Evolutionary conservation across 1,139 yeast genomes (phyloP).

Genomic region (Yamadazyma trypodendri): DNA sequence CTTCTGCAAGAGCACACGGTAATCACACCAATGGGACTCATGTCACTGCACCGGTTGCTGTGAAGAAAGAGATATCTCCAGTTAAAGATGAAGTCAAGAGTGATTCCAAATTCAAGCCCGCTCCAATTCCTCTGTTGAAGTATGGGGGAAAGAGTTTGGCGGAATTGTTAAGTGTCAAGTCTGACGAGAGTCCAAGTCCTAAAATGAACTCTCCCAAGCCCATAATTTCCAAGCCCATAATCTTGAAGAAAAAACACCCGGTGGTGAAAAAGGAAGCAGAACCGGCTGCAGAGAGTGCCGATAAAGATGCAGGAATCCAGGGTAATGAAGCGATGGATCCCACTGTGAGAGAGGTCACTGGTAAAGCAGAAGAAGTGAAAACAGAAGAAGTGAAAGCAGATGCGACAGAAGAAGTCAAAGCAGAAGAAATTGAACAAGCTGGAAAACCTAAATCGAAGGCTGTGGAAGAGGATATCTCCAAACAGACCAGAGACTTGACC

Average conservation of each 20-base stretch:
- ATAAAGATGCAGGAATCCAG: too few relatives aligned
- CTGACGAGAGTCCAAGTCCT: conserved; percentile 15
- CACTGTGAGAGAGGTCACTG: neutral
- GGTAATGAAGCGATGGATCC: neutral
- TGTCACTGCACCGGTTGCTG: too few relatives aligned
- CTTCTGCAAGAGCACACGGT: neutral
- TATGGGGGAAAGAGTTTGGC: conserved; percentile 35
- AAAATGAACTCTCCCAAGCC: conserved; percentile 26
- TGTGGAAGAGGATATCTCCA: neutral
- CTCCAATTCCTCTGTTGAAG: conserved; percentile 14
- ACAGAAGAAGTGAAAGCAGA: too few relatives aligned
- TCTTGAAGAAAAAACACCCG: conserved; percentile 39
- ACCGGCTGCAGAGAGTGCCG: neutral
- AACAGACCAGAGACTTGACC: neutral
- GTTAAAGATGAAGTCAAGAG: neutral
- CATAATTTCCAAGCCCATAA: conserved; percentile 31
- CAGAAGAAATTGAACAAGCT: neutral
- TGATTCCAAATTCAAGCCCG: conserved; percentile 13
- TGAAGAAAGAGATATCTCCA: neutral
- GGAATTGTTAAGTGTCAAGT: conserved; percentile 32
- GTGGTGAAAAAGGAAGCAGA: conserved; percentile 5
- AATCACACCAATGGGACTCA: conserved; percentile 1
- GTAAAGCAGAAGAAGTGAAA: neutral
- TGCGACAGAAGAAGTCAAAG: too few relatives aligned
- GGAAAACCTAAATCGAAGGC: neutral